Percentiles rank a stretch among this genome's conserved stretches.
phyloP scores from a whole-genome alignment of 2,329 filamentous ascomycete species.

The Sporothrix inflata region DNA sequence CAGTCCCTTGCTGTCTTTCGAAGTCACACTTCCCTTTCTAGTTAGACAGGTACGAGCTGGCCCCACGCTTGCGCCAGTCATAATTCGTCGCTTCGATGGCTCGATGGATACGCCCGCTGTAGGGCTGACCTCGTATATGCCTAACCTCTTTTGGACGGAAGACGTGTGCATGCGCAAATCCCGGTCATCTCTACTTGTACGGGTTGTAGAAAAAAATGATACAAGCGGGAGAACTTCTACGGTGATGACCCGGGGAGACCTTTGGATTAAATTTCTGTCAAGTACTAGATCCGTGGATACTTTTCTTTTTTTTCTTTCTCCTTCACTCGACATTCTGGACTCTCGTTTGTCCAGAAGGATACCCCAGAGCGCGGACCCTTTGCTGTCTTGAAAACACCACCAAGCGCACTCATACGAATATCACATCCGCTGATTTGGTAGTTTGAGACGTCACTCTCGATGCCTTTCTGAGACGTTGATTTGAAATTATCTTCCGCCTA shows the following conservation, averaged over 20 bases:
- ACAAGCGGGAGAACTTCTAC: background rate
- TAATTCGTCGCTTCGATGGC: background rate
- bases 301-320: background rate
- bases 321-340: background rate
- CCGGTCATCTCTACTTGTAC: too few species aligned
- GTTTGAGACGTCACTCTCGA: too few species aligned
- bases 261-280: background rate
- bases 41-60: conserved; percentile 4
- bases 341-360: too few species aligned
- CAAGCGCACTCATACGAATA: too few species aligned
- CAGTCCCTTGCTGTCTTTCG: background rate
- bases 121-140: background rate
- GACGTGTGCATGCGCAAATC: background rate
- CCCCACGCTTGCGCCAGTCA: background rate
- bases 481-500: too few species aligned
- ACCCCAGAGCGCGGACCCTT: too few species aligned
- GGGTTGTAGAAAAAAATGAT: too few species aligned
- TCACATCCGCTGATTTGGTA: too few species aligned
- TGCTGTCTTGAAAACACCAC: too few species aligned
- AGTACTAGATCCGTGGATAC: background rate
- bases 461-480: too few species aligned
- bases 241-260: background rate
- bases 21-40: background rate
- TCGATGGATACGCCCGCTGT: background rate
- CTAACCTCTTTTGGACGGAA: background rate